Evolutionary conservation across 352 stramenopile genomes (phyloP).

Genomic region (Pythium pyrilobum): DNA sequence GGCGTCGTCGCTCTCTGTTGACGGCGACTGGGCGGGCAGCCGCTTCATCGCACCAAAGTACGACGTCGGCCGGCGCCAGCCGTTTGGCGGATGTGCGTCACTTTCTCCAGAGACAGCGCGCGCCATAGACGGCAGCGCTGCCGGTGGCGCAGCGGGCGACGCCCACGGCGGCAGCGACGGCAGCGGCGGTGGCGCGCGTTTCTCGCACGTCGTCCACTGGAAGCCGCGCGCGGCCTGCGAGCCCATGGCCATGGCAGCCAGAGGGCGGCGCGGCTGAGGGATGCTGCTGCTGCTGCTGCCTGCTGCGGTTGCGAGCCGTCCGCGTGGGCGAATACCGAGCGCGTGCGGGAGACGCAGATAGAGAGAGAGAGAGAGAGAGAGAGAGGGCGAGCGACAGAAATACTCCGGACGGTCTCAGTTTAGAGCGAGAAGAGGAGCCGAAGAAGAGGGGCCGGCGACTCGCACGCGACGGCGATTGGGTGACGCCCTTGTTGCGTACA

Average conservation of each 20-base stretch:
- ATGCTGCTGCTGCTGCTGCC: no score
- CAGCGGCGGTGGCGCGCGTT: conserved; percentile 31
- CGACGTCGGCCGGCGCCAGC: conserved; percentile 40
- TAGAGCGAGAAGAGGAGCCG: no score
- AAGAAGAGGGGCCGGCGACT: no score
- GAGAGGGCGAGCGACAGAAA: no score
- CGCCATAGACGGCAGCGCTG: background rate
- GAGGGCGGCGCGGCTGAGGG: no score
- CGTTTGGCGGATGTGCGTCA: background rate
- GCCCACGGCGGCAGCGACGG: conserved; percentile 51
- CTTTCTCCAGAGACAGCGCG: background rate
- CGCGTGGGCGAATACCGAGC: no score
- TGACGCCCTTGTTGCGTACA: no score
- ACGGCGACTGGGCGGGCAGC: conserved; percentile 1
- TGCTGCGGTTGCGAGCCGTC: no score
- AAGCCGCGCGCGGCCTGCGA: conserved; percentile 3
- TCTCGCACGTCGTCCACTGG: conserved; percentile 21
- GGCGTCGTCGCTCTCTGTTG: background rate
- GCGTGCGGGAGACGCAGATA: no score
- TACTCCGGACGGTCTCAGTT: no score
- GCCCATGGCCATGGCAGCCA: background rate
- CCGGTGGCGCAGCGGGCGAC: background rate
- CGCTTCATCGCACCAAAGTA: conserved; percentile 54
- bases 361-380: no score
- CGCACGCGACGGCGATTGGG: no score